Conservation (phyloP, 176 grass and related monocot genomes). For the Typha latifolia region DNA sequence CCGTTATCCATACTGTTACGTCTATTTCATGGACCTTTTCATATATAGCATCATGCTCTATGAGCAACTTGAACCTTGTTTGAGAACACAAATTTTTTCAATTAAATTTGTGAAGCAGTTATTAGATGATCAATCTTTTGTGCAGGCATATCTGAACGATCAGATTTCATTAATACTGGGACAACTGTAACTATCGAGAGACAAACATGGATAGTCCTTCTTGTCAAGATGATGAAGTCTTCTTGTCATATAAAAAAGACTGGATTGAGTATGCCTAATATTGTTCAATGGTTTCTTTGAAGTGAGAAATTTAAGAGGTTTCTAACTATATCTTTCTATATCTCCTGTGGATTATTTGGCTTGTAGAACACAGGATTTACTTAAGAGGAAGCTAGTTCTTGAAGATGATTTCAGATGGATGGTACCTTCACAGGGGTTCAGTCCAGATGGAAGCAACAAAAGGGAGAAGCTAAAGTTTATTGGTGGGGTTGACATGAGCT, state of each 20-base stretch:
- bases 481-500: conserved; percentile 82
- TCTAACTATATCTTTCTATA: background rate
- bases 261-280: conserved; percentile 32
- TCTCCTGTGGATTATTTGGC: conserved; percentile 6
- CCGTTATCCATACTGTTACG: no score
- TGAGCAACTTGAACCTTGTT: no score
- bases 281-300: background rate
- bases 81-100: no score
- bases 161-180: background rate
- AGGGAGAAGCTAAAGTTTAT: conserved; percentile 44
- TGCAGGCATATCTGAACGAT: background rate
- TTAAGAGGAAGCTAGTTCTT: conserved; percentile 49
- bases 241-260: conserved; percentile 30
- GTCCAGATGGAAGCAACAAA: conserved; percentile 11
- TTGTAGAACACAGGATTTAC: conserved; percentile 58
- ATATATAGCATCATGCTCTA: no score
- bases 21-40: no score
- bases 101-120: background rate
- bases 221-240: conserved; percentile 6
- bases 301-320: background rate
- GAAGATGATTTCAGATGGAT: conserved; percentile 59
- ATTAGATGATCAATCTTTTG: background rate
- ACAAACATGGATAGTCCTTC: conserved; percentile 17
- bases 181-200: background rate
- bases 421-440: conserved; percentile 25